phyloP scores from a whole-genome alignment of 495 filamentous ascomycete genomes.

The Podospora didyma region DNA sequence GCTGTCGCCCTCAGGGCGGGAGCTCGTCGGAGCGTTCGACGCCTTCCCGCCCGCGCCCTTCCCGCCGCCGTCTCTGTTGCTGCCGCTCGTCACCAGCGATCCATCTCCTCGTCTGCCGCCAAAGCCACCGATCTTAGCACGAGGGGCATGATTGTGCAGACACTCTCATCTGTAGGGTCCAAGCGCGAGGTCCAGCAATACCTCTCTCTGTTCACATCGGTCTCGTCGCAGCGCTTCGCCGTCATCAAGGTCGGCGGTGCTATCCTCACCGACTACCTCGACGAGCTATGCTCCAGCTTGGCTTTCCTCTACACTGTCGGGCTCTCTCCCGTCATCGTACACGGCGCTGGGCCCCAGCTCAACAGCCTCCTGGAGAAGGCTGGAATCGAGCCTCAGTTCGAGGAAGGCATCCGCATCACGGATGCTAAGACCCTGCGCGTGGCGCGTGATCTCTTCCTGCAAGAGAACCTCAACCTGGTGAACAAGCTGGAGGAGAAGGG shows the following conservation, averaged over 20 bases:
- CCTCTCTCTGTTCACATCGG: slow-evolving; percentile 94
- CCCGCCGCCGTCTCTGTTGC: slow-evolving; percentile 22
- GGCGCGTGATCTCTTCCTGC: slow-evolving; percentile 85
- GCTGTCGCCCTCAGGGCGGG: slow-evolving; percentile 40
- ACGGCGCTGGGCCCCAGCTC: slow-evolving; percentile 93
- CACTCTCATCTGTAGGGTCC: slow-evolving; percentile 93
- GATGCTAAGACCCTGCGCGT: slow-evolving; percentile 93
- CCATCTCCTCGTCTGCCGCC: slow-evolving; percentile 33
- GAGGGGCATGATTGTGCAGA: slow-evolving; percentile 84
- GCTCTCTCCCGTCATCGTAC: slow-evolving; percentile 92
- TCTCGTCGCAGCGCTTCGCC: slow-evolving; percentile 95
- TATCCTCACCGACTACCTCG: slow-evolving; percentile 91
- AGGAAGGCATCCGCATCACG: slow-evolving; percentile 93
- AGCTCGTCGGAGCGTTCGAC: slow-evolving; percentile 38
- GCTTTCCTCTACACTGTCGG: slow-evolving; percentile 95
- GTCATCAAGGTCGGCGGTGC: slow-evolving; percentile 99
- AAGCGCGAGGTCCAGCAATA: slow-evolving; percentile 98
- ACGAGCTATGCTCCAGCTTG: slow-evolving; percentile 81
- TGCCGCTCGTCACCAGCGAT: slow-evolving; percentile 18
- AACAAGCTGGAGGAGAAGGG: slow-evolving; percentile 89
- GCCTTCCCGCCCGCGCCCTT: slow-evolving; percentile 23
- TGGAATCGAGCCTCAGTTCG: slow-evolving; percentile 92
- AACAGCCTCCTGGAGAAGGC: slow-evolving; percentile 90
- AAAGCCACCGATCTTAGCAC: slow-evolving; percentile 53
- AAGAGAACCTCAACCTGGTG: slow-evolving; percentile 94